Conservation (phyloP, 495 filamentous ascomycete species). For the Hypoxylon subgilvum region DNA sequence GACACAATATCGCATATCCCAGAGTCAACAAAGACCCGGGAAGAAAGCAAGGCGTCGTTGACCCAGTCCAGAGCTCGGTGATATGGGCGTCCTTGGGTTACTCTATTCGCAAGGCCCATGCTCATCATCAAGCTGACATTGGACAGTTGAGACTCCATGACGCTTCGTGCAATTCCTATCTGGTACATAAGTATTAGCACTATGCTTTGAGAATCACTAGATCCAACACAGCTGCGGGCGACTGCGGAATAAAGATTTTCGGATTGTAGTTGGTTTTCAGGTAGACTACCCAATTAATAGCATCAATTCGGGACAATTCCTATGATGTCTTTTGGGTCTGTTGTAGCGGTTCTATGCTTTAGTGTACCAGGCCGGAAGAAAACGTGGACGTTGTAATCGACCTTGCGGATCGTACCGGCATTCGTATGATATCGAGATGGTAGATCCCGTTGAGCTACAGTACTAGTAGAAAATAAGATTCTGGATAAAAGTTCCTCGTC, state of each 20-base stretch:
- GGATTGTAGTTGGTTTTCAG: not conserved
- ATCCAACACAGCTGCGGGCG: not conserved
- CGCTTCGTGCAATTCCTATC: not conserved
- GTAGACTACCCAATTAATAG: not conserved
- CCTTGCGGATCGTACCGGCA: slow-evolving; percentile 26
- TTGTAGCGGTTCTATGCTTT: slow-evolving; percentile 12
- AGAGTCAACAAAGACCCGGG: no score
- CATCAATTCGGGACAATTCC: no score
- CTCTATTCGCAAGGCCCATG: no score
- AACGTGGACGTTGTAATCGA: slow-evolving; percentile 21
- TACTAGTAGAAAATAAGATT: slow-evolving; percentile 16
- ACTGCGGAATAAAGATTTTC: not conserved
- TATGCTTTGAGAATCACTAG: not conserved
- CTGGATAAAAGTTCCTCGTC: slow-evolving; percentile 3
- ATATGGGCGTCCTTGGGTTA: not conserved
- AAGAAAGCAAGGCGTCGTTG: no score
- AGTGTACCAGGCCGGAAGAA: slow-evolving; percentile 24
- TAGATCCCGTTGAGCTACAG: slow-evolving; percentile 20
- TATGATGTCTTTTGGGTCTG: slow-evolving; percentile 11
- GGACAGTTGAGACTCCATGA: not conserved
- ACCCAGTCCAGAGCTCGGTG: not conserved
- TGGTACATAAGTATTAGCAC: not conserved
- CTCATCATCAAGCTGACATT: not conserved
- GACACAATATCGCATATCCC: not conserved
- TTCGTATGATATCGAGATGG: slow-evolving; percentile 28